Evolutionary conservation across 176 grass and related monocot species (phyloP).

Genomic region (Cocos nucifera): DNA sequence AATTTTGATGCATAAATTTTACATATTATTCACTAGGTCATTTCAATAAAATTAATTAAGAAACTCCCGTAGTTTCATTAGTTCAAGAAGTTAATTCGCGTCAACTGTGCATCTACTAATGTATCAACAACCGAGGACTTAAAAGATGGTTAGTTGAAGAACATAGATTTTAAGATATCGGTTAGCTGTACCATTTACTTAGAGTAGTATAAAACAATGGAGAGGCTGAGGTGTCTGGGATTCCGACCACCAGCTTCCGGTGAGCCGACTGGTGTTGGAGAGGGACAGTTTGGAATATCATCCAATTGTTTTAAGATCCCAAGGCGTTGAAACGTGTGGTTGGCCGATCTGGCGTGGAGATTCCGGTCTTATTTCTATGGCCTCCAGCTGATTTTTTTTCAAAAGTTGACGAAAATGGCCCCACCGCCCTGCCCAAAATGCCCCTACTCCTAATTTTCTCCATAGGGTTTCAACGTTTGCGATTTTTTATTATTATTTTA

Average conservation of each 20-base stretch:
- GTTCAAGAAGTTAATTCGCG: no score
- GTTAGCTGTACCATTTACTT: slow-evolving; percentile 23
- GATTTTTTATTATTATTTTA: no score
- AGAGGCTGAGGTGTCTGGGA: slow-evolving; percentile 11
- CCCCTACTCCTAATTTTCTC: no score
- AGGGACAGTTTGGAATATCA: not conserved
- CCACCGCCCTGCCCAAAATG: no score
- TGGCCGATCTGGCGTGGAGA: not conserved
- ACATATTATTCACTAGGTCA: no score
- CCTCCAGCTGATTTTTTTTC: slow-evolving; percentile 3
- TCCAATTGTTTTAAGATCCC: not conserved
- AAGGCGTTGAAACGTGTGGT: slow-evolving; percentile 1
- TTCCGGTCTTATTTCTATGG: not conserved
- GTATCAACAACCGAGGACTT: not conserved
- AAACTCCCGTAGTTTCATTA: no score
- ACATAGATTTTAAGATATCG: slow-evolving; percentile 20
- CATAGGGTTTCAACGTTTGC: no score
- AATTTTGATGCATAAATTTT: no score
- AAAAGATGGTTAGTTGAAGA: not conserved
- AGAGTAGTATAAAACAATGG: slow-evolving; percentile 2
- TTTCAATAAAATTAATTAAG: no score
- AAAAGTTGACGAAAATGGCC: no score
- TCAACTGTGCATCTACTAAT: no score
- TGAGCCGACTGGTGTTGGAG: slow-evolving; percentile 21
- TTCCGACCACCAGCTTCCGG: slow-evolving; percentile 16